phyloP scores from a whole-genome alignment of 2,329 filamentous ascomycete species.

The Tolypocladium endophyticum region DNA sequence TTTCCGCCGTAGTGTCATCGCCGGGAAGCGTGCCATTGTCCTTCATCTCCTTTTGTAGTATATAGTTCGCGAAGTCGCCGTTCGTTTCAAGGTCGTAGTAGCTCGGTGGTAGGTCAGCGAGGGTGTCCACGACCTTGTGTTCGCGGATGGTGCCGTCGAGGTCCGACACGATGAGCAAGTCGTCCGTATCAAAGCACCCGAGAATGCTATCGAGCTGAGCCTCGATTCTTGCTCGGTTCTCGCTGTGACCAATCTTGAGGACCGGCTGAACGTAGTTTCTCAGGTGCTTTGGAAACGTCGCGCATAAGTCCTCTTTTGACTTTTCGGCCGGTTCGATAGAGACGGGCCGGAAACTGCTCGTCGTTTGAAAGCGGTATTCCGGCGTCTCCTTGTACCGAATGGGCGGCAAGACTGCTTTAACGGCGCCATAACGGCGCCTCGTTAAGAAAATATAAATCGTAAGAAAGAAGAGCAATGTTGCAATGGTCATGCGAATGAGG shows the following conservation, averaged over 20 bases:
- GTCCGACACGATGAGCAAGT: slow-evolving; percentile 40
- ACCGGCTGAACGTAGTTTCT: neutral
- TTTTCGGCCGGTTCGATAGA: neutral
- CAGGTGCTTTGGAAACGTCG: neutral
- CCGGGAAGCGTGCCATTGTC: neutral
- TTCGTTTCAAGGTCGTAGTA: neutral
- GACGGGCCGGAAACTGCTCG: neutral
- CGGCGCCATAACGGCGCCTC: neutral
- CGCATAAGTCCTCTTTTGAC: neutral
- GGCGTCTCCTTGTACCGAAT: neutral
- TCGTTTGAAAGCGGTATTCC: neutral
- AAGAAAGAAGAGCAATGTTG: neutral
- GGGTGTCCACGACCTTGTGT: slow-evolving; percentile 32
- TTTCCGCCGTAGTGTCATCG: neutral
- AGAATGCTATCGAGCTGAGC: slow-evolving; percentile 42
- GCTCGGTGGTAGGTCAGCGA: slow-evolving; percentile 9
- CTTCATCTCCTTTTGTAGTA: neutral
- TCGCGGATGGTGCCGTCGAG: slow-evolving; percentile 32
- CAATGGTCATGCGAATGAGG: neutral
- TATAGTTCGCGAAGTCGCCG: neutral
- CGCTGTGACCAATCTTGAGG: neutral
- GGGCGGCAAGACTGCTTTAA: neutral
- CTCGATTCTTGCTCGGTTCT: slow-evolving; percentile 7
- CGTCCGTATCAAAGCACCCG: slow-evolving; percentile 31
- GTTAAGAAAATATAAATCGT: neutral